Evolutionary conservation across 331 rosid species (phyloP).

Genomic region (Rosa hybrid): DNA sequence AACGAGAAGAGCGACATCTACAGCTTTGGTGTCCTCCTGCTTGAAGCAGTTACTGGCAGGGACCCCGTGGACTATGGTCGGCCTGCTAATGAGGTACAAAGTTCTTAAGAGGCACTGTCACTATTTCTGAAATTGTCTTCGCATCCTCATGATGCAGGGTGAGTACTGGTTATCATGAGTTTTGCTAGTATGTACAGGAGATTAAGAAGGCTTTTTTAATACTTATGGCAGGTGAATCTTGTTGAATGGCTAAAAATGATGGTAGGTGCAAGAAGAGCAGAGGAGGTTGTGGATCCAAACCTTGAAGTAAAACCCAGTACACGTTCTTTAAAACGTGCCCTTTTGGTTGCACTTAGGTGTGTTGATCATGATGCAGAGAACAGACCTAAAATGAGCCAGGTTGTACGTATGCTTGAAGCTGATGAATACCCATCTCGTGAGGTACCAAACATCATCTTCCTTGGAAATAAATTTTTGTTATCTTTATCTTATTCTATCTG

Average conservation of each 20-base stretch:
- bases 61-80: slow-evolving; percentile 95
- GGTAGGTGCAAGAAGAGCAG: slow-evolving; percentile 92
- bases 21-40: slow-evolving; percentile 93
- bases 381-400: slow-evolving; percentile 97
- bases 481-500: not conserved
- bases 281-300: slow-evolving; percentile 81
- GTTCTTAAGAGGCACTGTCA: slow-evolving; percentile 13
- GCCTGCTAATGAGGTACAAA: slow-evolving; percentile 73
- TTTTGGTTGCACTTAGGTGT: slow-evolving; percentile 83
- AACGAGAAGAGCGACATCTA: slow-evolving; percentile 96
- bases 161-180: not conserved
- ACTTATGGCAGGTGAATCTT: slow-evolving; percentile 76
- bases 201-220: slow-evolving; percentile 19
- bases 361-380: slow-evolving; percentile 89
- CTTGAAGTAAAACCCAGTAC: slow-evolving; percentile 75
- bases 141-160: not conserved
- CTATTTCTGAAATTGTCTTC: slow-evolving; percentile 1
- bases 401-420: slow-evolving; percentile 91
- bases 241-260: slow-evolving; percentile 97
- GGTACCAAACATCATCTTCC: slow-evolving; percentile 49
- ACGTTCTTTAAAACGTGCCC: slow-evolving; percentile 81
- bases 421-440: slow-evolving; percentile 88
- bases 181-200: not conserved
- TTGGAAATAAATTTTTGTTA: slow-evolving; percentile 8
- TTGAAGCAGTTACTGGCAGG: slow-evolving; percentile 90